Evolutionary conservation across 129 eudicot genomes (phyloP), one percentile per base, ranked within the genome.

Genomic region (Centrapalus pauciflorus): DNA sequence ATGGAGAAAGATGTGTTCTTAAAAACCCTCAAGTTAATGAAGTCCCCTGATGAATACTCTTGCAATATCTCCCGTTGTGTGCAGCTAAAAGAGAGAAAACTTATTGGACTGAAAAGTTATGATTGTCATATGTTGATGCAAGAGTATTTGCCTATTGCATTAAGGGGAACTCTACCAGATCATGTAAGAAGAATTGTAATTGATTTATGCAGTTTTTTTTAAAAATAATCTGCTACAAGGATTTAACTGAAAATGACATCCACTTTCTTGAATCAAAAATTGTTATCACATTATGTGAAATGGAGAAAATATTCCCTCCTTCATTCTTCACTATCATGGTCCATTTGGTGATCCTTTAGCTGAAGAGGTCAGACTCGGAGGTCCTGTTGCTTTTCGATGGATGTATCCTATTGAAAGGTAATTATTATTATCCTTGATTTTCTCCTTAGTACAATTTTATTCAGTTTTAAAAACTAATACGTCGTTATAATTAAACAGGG

Each of bases 321-420:
- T 55, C 61, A 55, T 55, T 55, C 19, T 55, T 55, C 26, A 55
- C 61, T 25, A 17, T 57, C 14, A 28, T 55, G 34, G 61, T 27
- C 16, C 37, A 55, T 26, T 55, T 51, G 58, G 61, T 27, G 16
- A 24, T 55, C 34, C 37, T 29, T 16, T 56, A 28, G 62, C 28
- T 13, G 1, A 38, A 20, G 38, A 56, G 38, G 40, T 56, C 4
- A 3, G 17, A 4, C 21, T 56, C 20, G 37, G 37, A 28, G 62
- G 62, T 56, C 62, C 64, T 2, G 14, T 58, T 7, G 6, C 41
- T 30, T 58, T n/a, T 58, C 46, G 64, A 9, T 58, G 46, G 64
- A 30, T 58, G 64, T 58, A 58, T 25, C 25, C 64, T 16, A 58
- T 58, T 29, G 45, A 58, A 33, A 58, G 64, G 64, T 58, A 29